Base-by-base conservation (phyloP, 768 basidiomycete species). In the Lentinula sp. region DNA sequence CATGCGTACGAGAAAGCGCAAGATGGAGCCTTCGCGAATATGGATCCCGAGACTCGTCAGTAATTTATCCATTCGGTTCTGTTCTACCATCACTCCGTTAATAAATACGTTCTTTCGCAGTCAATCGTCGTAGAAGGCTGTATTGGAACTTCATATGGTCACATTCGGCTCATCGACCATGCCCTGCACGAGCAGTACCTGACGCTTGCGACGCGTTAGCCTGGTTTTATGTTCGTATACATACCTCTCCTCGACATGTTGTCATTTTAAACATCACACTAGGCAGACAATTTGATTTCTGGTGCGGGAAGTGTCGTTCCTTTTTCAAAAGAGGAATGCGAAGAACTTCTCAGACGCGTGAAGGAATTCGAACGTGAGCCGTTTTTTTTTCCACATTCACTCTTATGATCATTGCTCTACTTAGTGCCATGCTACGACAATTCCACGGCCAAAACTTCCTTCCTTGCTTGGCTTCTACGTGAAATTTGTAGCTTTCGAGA, bases 111-210 rank as follows among this genome's bases (percentile, higher is more conserved):
- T 5, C 39, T 41, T 20, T 57, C 6, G 8, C 56, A 81, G 80
- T 79, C 48, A 77, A 78, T 53, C 77, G 80, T 57, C 71, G 71
- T 9, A 76, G 80, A 54, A 73, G 79, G 4, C 69, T 80, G 16
- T 84, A 84, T 65, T 84, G 81, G 82, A 82, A 78, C 59, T 81
- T 76, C 58, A 63, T 85, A 10, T 77, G 74, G 70, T 74, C 75
- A 28, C 81, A 84, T 66, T 81, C 82, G 4, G 70, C 73, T 5
- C 82, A 84, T 65, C 68, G 75, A 0, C 64, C 72, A 16, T 73
- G 76, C 35, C 79, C 80, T 16, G 55, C 66, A n/a, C 71, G 73
- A 23, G 82, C 80, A 0, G 64, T 79, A 37, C 62, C 70, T 20
- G 81, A 84, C 60, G 81, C 81, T 3, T 70, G 72, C 16, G 82